Evolutionary conservation across 2,329 filamentous ascomycete species (phyloP), one percentile per base, ranked within the genome.

Genomic region (Dothiorella sarmentorum): DNA sequence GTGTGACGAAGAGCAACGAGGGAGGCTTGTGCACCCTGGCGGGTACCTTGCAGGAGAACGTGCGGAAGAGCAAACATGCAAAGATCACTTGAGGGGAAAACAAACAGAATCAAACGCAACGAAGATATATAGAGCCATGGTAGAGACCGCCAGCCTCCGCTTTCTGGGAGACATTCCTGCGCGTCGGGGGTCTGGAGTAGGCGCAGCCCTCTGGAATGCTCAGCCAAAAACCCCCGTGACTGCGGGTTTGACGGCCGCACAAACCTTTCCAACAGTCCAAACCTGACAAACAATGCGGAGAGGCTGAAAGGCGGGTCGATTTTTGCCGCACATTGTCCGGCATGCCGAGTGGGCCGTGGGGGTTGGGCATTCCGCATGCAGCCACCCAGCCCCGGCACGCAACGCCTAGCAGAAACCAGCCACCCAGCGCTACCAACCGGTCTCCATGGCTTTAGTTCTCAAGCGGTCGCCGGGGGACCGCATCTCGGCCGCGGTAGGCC

Each of bases 61-160:
- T 62, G 62, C 58, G 58, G 42, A 58, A 65, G 64, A 64, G 62
- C 65, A 64, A 65, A 66, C 61, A 63, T 38, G 63, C 60, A 55
- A 62, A 59, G 52, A 67, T 59, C 56, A 60, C 67, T 66, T 70
- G 70, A 66, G 38, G 27, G 35, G 40, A 26, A 55, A 53, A 64
- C 68, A 71, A 71, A 70, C 67, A 68, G 59, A 62, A 66, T 64
- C 64, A 65, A 64, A 63, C 66, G 65, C 63, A 66, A 63, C 66
- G 65, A 67, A 66, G 69, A 73, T 71, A 73, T 71, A 71, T 69
- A 71, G 60, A 63, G 65, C 59, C 61, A 59, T 62, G 63, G 52
- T 51, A 68, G 65, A 69, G 68, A 67, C 60, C 68, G 58, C 70
- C 69, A 69, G 65, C 70, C 70, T 67, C 67, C 62, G 62, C 64